Conservation (phyloP, 345 rosid genomes). For the Corchorus capsularis region DNA sequence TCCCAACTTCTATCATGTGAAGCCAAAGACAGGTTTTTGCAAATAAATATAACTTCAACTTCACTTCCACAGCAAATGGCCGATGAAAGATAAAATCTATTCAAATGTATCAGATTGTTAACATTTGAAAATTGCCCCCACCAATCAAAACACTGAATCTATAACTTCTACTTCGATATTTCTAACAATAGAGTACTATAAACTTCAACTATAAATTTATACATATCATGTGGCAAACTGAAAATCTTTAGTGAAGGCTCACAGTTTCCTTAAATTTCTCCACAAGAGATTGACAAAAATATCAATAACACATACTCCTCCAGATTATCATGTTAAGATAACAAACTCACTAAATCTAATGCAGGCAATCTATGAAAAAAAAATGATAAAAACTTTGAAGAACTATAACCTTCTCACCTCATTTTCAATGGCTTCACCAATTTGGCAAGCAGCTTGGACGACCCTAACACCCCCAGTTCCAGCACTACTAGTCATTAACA, state of each 20-base stretch:
- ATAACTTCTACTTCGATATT: neutral
- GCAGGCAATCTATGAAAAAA: neutral
- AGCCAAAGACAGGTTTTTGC: neutral
- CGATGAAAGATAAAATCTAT: neutral
- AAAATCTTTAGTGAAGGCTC: neutral
- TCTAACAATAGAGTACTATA: conserved; percentile 8
- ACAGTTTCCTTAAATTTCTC: neutral
- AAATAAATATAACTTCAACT: neutral
- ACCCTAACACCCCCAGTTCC: conserved; percentile 66
- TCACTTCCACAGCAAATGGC: neutral
- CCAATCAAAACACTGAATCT: neutral
- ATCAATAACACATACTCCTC: neutral
- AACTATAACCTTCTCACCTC: conserved; percentile 56
- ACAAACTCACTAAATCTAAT: neutral
- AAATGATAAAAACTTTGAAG: neutral
- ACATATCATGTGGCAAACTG: neutral
- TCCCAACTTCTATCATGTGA: neutral
- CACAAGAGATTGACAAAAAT: neutral
- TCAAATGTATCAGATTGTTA: neutral
- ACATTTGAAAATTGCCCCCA: neutral
- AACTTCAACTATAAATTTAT: neutral
- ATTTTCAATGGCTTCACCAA: conserved; percentile 94
- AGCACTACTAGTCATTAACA: conserved; percentile 68
- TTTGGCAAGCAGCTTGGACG: conserved; percentile 71
- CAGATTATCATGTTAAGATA: neutral